phyloP scores from a whole-genome alignment of 768 basidiomycete genomes.

The Pleurotus salmoneostramineus region DNA sequence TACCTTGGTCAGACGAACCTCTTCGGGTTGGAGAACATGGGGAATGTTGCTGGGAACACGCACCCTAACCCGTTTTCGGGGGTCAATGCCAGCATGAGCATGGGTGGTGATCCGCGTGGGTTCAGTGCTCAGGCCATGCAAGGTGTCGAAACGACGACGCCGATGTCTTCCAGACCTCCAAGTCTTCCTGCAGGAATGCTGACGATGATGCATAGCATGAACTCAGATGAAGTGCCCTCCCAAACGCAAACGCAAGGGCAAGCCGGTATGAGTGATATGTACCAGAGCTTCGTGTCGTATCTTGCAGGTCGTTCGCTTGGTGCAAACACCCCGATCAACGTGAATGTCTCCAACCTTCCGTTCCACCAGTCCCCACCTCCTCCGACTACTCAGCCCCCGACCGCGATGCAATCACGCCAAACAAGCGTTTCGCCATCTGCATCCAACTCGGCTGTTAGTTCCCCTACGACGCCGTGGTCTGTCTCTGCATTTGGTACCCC shows the following conservation, averaged over 20 bases:
- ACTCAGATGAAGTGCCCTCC: background rate
- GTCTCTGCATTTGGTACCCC: background rate
- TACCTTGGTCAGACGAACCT: slow-evolving; percentile 21
- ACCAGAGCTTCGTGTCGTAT: slow-evolving; percentile 19
- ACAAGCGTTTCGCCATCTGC: slow-evolving; percentile 4
- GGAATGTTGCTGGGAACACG: background rate
- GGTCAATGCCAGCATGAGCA: background rate
- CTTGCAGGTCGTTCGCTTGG: slow-evolving; percentile 14
- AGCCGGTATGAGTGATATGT: slow-evolving; percentile 18
- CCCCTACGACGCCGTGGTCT: background rate
- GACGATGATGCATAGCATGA: background rate
- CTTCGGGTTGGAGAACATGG: background rate
- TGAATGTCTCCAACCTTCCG: background rate
- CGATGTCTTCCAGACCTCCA: background rate
- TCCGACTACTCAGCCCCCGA: background rate
- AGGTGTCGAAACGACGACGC: background rate
- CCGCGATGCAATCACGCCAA: background rate
- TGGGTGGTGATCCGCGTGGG: background rate
- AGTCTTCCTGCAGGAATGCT: background rate
- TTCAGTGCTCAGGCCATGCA: background rate
- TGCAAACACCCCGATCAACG: background rate
- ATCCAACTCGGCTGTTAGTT: background rate
- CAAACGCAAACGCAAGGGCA: slow-evolving; percentile 4
- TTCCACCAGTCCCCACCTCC: background rate
- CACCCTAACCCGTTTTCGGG: background rate